Base-by-base conservation (phyloP, 2,329 filamentous ascomycete species). In the Diaporthe eres region DNA sequence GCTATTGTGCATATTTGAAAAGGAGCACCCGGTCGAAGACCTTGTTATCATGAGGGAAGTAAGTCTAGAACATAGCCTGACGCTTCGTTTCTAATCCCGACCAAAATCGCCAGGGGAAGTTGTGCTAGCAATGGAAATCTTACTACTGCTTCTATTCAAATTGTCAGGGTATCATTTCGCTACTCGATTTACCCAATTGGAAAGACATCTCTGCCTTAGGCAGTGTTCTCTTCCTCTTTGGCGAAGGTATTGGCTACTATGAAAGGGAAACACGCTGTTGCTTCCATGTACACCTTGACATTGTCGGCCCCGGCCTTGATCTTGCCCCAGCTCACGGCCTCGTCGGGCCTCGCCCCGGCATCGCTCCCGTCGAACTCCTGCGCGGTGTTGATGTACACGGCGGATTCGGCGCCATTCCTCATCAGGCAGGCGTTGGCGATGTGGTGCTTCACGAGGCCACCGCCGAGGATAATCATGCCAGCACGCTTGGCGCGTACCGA, bases 341-440 rank as follows among this genome's bases (percentile, higher is more conserved):
- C 97, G 81, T 99, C 97, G 6, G 97, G 97, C 74, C 97, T 89
- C 4, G 97, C 97, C 1, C 97, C 97, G 0, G 97, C 96, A 86
- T 99, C 97, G 80, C 95, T 98, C 3, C 97, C 97, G 83, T 99
- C 97, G 82, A 98, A 99, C 83, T 99, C 97, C 83, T 98, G 95
- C 0, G 92, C 97, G 1, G 97, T 99, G 85, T 99, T 99, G 84
- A 99, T 95, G 83, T 98, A 99, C 1, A 99, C 97, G 2, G 97
- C 97, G 77, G 94, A 96, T 84, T 99, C 97, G 22, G 97, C 97
- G 2, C 97, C 97, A 81, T 99, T 99, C 68, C 97, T 92, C 97
- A 99, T 98, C 80, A 99, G 85, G 80, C 95, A 98, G 3, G 97
- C 97, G 83, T 99, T 99, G 71, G 97, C 96, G 82, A 99, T 98